Evolutionary conservation across 176 grass and related monocot species (phyloP).

Genomic region (Lolium rigidum): DNA sequence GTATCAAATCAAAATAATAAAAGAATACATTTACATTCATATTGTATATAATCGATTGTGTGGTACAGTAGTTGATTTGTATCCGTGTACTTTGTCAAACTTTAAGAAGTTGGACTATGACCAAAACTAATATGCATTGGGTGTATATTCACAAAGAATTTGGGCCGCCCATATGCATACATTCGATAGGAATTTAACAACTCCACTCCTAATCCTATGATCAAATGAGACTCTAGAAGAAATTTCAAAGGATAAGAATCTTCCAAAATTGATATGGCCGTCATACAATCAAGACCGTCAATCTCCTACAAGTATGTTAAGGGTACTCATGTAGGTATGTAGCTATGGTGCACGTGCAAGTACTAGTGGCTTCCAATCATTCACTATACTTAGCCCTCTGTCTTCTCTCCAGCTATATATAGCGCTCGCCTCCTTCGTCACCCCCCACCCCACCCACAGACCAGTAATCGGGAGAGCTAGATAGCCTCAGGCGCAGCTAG

Average conservation of each 20-base stretch:
- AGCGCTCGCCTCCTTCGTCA: not conserved
- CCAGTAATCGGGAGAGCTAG: conserved; percentile 23
- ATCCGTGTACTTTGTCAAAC: no score
- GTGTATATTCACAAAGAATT: not conserved
- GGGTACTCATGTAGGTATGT: conserved; percentile 38
- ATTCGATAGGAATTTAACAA: not conserved
- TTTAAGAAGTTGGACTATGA: no score
- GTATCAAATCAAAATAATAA: no score
- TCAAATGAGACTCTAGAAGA: not conserved
- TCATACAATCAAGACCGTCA: not conserved
- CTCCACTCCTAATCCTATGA: not conserved
- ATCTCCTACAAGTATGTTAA: conserved; percentile 33
- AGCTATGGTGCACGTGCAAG: conserved; percentile 54
- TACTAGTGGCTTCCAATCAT: conserved; percentile 45
- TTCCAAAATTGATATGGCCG: not conserved
- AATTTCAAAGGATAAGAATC: not conserved
- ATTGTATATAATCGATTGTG: no score
- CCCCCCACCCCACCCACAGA: conserved; percentile 19
- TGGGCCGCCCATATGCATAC: not conserved
- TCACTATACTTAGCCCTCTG: conserved; percentile 29
- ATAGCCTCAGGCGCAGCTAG: conserved; percentile 7
- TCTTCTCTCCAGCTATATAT: conserved; percentile 48
- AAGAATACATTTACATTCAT: no score
- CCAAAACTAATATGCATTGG: no score
- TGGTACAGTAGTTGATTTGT: no score